Evolutionary conservation across 108 stramenopile genomes (phyloP).

Genomic region (Cyclostephanos invisitatus): DNA sequence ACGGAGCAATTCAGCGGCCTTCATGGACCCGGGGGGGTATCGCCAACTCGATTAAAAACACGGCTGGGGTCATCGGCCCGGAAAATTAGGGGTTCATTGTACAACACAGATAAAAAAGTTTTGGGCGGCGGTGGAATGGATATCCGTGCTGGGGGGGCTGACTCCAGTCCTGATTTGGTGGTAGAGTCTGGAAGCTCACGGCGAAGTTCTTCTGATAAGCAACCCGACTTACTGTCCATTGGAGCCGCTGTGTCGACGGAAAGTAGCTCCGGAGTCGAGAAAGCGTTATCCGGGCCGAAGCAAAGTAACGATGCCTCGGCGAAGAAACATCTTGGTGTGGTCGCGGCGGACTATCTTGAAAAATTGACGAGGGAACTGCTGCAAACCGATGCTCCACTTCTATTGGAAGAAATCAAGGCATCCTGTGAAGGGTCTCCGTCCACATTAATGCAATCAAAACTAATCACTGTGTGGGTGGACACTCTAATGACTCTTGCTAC

Average conservation of each 20-base stretch:
- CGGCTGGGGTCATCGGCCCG: constrained; percentile 33
- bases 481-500: constrained; percentile 80
- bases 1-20: constrained; percentile 45
- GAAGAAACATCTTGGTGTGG: constrained; percentile 54
- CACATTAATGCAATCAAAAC: constrained; percentile 21
- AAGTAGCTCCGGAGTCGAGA: constrained; percentile 33
- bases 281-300: constrained; percentile 20
- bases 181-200: constrained; percentile 14
- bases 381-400: constrained; percentile 65
- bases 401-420: constrained; percentile 58
- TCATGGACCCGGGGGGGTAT: constrained; percentile 13
- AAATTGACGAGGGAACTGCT: constrained; percentile 66
- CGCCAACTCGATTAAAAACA: constrained; percentile 26
- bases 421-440: constrained; percentile 21
- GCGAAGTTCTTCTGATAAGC: not conserved
- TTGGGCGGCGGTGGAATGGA: constrained; percentile 1
- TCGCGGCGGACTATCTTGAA: constrained; percentile 74
- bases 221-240: not conserved
- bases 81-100: constrained; percentile 28
- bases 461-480: constrained; percentile 64
- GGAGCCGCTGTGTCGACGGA: constrained; percentile 13
- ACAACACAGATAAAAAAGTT: not conserved
- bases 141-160: not conserved
- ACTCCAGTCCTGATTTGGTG: constrained; percentile 14
- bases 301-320: constrained; percentile 43